Base-by-base conservation (phyloP, 78 protist genomes). In the Cyanophora paradoxa region DNA sequence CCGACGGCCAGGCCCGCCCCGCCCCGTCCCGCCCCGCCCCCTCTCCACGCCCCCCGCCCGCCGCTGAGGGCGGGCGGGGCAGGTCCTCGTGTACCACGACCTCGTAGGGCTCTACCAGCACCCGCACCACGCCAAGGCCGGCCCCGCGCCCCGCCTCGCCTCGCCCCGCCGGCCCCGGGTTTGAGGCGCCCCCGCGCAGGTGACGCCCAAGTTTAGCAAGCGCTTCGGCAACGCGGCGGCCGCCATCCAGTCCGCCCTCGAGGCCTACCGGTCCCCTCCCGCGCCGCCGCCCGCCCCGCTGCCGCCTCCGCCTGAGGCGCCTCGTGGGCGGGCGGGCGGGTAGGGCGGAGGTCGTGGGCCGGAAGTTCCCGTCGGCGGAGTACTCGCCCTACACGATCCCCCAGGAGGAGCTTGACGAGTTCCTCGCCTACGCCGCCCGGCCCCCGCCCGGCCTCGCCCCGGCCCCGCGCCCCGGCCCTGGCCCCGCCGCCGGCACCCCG, bases 81-180 rank as follows among this genome's bases (percentile, higher is more conserved):
- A 44, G 50, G 71, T 93, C 57, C 76, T 93, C 33, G 95, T 93
- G 44, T 76, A 58, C 41, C 89, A 83, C 71, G 97, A 93, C 44
- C 57, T 91, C 80, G 52, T 93, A 14, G 97, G 97, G 0, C 17
- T 85, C 8, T 78, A 79, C 65, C 87, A 90, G 57, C 71, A 65
- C 71, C 71, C 71, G 28, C 71, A 65, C 71, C 54, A 65, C 54
- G 71, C 71, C 36, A 65, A 65, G 33, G 71, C n/a, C n/a, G n/a
- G n/a, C n/a, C n/a, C n/a, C n/a, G n/a, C n/a, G n/a, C n/a, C n/a
- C n/a, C n/a, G n/a, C n/a, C n/a, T n/a, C n/a, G n/a, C n/a, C n/a
- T n/a, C n/a, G n/a, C n/a, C n/a, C n/a, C n/a, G n/a, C n/a, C n/a
- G n/a, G n/a, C n/a, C n/a, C n/a, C n/a, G n/a, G n/a, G n/a, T n/a